Evolutionary conservation across 192 early-diverging fungal species (phyloP), one percentile per base, ranked within the genome.

Genomic region (Coemansia biformis): DNA sequence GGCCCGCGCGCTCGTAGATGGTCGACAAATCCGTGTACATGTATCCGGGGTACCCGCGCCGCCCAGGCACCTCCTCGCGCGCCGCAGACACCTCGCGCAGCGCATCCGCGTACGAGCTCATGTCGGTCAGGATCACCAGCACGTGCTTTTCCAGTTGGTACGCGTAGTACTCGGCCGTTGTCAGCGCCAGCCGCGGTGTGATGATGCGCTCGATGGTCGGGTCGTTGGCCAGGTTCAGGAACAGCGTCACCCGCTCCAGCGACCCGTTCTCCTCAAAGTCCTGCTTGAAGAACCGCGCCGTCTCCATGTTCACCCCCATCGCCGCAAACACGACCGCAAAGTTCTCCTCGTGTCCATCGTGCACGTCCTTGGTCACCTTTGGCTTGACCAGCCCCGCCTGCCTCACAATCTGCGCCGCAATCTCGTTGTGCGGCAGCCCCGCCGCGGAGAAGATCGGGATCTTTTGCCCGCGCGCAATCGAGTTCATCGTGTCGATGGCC

Each of bases 21-120:
- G 93, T 99, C 18, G 96, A 93, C 78, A 99, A 83, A 85, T 99
- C 96, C 8, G 96, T 99, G 80, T 99, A 99, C 96, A 99, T 99
- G 67, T 99, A 99, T 78, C 96, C 96, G 14, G 96, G 96, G 78
- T 99, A 99, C 57, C 96, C 96, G 69, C 93, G 90, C 67, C 96
- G 90, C 66, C 96, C 96, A 7, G 96, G 96, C 3, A 99, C 96
- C 80, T 99, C 96, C 79, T 99, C 96, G 75, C 96, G 89, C 13
- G 93, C 93, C 54, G 96, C 93, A 51, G 96, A 99, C 34, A 98
- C 89, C 62, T 99, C 96, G 87, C 96, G 93, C 67, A 99, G 79
- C 5, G 96, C 96, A 78, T 99, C 96, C 13, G 96, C 96, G 65
- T 99, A 99, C 28, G 93, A 97, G 81, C 84, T 88, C 96, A 99